Percentiles rank a stretch among this genome's conserved stretches.
These are phyloP conservation scores for Cerioporus squamosus DNA, from an alignment of 1,284 basidiomycete genomes.

Conservation along the genomic window DNA sequence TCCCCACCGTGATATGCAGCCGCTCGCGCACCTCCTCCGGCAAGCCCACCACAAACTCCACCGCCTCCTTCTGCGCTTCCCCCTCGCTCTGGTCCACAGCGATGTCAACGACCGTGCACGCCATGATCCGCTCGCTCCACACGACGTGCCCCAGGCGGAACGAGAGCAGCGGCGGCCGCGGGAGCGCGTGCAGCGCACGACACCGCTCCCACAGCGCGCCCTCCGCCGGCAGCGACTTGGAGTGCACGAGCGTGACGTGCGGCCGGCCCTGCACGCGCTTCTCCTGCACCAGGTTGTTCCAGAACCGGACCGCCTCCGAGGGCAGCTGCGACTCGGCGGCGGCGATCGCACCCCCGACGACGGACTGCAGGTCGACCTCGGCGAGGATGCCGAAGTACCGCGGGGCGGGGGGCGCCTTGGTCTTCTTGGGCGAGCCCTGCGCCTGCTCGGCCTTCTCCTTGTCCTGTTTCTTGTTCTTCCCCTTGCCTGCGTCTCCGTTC, in stretches of 20 bases:
- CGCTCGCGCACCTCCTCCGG: slow-evolving; percentile 49
- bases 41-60: slow-evolving; percentile 54
- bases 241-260: slow-evolving; percentile 89
- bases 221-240: slow-evolving; percentile 54
- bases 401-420: slow-evolving; percentile 30
- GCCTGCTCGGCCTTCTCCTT: slow-evolving; percentile 32
- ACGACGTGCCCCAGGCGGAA: slow-evolving; percentile 70
- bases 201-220: slow-evolving; percentile 72
- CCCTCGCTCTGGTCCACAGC: slow-evolving; percentile 38
- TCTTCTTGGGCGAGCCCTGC: slow-evolving; percentile 29
- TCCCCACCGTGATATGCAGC: slow-evolving; percentile 93
- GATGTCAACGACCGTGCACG: slow-evolving; percentile 67
- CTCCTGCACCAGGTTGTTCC: slow-evolving; percentile 49
- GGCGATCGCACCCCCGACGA: slow-evolving; percentile 52
- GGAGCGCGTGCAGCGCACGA: slow-evolving; percentile 46
- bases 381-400: slow-evolving; percentile 83
- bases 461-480: slow-evolving; percentile 11
- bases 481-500: neutral
- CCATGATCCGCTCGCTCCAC: slow-evolving; percentile 86
- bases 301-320: slow-evolving; percentile 46
- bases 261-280: slow-evolving; percentile 66
- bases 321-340: slow-evolving; percentile 34
- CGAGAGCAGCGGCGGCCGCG: slow-evolving; percentile 57
- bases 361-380: slow-evolving; percentile 64
- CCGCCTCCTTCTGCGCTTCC: slow-evolving; percentile 44